Evolutionary conservation across 345 rosid genomes (phyloP), one percentile per base, ranked within the genome.

Genomic region (Dovyalis caffra): DNA sequence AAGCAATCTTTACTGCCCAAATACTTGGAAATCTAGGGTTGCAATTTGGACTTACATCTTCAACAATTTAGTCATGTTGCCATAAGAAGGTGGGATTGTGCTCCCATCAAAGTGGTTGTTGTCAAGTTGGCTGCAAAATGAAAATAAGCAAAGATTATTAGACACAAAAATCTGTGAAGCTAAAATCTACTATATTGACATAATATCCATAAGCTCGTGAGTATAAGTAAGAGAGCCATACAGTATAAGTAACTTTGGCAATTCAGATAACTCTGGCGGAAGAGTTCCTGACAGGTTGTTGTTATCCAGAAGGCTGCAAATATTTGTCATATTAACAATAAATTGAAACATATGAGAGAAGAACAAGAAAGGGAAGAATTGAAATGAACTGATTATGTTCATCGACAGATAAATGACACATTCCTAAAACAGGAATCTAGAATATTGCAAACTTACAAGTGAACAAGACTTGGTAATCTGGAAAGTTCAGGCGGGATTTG

Each of bases 301-400:
- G 80, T 91, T 95, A 80, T 95, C 99, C 77, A 95, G 86, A 77
- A 95, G 93, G 75, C 99, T 95, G 90, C 82, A 86, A 75, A 76
- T 33, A 45, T 43, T 68, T 45, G 51, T 26, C 65, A 63, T 5
- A 65, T 72, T 29, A 70, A 72, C 49, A 66, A 56, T 6, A 51
- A 33, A 65, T 49, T 45, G 58, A 57, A n/a, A 29, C 49, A 11
- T 9, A 70, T 28, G 51, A 66, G 45, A 49, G 72, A 23, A 57
- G 51, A 70, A 74, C 5, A 49, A 33, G 69, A 38, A 72, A 25
- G 65, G 34, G 37, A 12, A 66, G 37, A 73, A 38, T 9, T 33
- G 43, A 76, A 60, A 23, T 25, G 14, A 75, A 47, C 9, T n/a
- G 20, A 70, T n/a, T 57, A 74, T 58, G 69, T 58, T 63, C 32